Base-by-base conservation (phyloP, 129 eudicot species). In the Silybum marianum region DNA sequence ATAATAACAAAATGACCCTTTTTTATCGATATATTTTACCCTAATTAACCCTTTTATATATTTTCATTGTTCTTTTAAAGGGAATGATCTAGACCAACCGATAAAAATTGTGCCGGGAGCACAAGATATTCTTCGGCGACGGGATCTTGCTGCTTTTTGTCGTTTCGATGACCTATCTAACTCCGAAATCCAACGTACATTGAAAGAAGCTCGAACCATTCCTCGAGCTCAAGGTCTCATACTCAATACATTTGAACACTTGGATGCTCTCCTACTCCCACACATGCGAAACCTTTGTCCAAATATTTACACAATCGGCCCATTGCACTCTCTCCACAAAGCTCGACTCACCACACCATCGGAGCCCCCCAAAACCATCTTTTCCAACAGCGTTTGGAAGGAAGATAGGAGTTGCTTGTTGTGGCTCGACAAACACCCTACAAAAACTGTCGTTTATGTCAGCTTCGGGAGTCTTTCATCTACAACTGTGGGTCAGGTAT, bases 341-440 rank as follows among this genome's bases (percentile, higher is more conserved):
- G 32, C 39, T 16, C 71, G 48, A 21, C 70, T 82, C 70, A 71
- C 60, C 0, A 8, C 36, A 32, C 6, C 36, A 3, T 1, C 21
- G 30, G 13, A 3, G 14, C 13, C 32, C n/a, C 12, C 25, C 18
- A 16, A 60, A 8, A 19, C n/a, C n/a, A n/a, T n/a, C n/a, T n/a
- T 32, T 18, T 62, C 83, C 28, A 84, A 84, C 19, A 84, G 87
- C 28, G 62, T 78, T 10, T 78, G 82, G 82, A 58, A 78, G 28
- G 93, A 91, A 48, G 89, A 91, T 72, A 28, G 3, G 7, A 75
- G 80, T 40, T 80, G 78, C 44, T 26, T 80, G 2, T 32, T n/a
- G 10, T 80, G 83, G 83, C 83, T 80, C 30, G 78, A 71, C 58
- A 38, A 42, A 7, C 78, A 80, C 42, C n/a, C 48, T 13, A 46